Conservation (phyloP, 2,329 filamentous ascomycete species). For the Colletotrichum agaves region DNA sequence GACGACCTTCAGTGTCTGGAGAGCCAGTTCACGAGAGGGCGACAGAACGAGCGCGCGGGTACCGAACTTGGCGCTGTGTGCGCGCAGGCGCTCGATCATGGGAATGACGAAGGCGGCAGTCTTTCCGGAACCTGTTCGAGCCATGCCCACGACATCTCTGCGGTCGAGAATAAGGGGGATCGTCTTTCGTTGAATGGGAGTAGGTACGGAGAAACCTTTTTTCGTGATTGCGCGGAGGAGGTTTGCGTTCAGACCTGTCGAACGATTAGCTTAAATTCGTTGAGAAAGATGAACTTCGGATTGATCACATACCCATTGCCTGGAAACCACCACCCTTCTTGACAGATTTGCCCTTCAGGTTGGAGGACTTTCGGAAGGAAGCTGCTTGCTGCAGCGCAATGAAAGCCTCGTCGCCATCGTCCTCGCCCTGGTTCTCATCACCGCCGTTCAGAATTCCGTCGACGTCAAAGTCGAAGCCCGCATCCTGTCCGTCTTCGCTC, state of each 20-base stretch:
- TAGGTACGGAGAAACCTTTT: conserved; percentile 96
- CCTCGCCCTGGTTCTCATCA: conserved; percentile 63
- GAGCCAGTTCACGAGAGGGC: conserved; percentile 90
- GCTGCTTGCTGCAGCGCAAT: conserved; percentile 90
- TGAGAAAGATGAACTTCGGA: not conserved
- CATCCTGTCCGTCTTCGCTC: conserved; percentile 51
- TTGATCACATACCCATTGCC: conserved; percentile 75
- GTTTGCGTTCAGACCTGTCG: conserved; percentile 76
- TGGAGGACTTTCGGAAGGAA: conserved; percentile 85
- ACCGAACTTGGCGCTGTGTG: conserved; percentile 87
- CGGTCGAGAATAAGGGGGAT: conserved; percentile 91
- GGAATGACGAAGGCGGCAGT: conserved; percentile 98
- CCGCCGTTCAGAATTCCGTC: conserved; percentile 70
- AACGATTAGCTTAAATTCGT: not conserved
- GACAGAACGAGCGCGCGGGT: conserved; percentile 89
- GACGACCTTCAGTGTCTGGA: conserved; percentile 95
- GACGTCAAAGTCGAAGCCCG: conserved; percentile 63
- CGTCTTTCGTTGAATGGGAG: conserved; percentile 96
- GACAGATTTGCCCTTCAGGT: conserved; percentile 83
- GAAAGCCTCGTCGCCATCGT: conserved; percentile 84
- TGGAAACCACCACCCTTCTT: conserved; percentile 99
- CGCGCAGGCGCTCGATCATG: conserved; percentile 94
- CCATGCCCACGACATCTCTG: conserved; percentile 99
- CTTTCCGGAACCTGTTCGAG: conserved; percentile 97
- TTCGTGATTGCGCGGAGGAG: conserved; percentile 90